Percentiles rank a stretch among this genome's conserved stretches.
Evolutionary conservation across 331 rosid species (phyloP).

Genomic region (Erythrophleum ivorense): DNA sequence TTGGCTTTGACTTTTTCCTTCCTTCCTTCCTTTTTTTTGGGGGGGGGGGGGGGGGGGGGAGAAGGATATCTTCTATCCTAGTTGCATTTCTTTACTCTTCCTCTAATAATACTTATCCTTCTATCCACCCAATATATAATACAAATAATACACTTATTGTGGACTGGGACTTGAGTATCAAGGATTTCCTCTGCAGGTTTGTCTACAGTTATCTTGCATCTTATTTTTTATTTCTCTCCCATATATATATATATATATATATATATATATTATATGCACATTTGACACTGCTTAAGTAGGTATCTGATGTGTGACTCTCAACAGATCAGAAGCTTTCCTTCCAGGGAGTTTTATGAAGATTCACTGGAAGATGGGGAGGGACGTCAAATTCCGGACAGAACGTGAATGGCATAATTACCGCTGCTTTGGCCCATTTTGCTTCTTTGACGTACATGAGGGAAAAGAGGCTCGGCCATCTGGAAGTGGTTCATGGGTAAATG

Average conservation of each 20-base stretch:
- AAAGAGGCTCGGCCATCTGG: constrained; percentile 66
- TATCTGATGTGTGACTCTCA: constrained; percentile 28
- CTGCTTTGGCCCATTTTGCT: constrained; percentile 87
- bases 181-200: constrained; percentile 26
- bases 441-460: constrained; percentile 82
- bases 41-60: too few species aligned
- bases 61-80: background rate
- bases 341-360: constrained; percentile 77
- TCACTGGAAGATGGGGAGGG: constrained; percentile 82
- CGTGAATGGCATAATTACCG: constrained; percentile 76
- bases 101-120: background rate
- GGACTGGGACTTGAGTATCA: constrained; percentile 7
- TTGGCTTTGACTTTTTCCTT: background rate
- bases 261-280: too few species aligned
- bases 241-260: too few species aligned
- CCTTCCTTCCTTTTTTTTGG: too few species aligned
- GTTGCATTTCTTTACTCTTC: background rate
- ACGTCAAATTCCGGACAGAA: constrained; percentile 51
- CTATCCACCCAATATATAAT: background rate
- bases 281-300: constrained; percentile 10
- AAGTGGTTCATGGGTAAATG: constrained; percentile 55
- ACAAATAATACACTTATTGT: background rate
- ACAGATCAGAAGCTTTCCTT: constrained; percentile 93
- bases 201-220: constrained; percentile 16
- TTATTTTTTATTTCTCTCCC: constrained; percentile 1